Evolutionary conservation across 2,329 filamentous ascomycete genomes (phyloP), one percentile per base, ranked within the genome.

Genomic region (Dryadomyces sulphureus): DNA sequence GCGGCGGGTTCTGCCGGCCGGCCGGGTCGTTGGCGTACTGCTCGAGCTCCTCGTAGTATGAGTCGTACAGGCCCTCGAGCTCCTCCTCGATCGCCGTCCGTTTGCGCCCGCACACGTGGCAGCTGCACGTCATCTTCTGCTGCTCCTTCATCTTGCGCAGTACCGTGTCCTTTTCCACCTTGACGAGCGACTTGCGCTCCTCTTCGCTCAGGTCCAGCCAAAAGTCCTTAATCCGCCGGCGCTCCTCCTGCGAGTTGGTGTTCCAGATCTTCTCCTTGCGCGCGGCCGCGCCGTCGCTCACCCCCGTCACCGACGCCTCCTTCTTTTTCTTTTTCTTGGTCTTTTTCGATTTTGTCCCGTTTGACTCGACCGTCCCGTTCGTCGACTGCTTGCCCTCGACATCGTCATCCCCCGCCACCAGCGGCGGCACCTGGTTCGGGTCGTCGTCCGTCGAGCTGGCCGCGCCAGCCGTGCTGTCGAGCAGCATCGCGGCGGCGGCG

Each of bases 101-200:
- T 68, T 98, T 98, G 54, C 92, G 78, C 45, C 92, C 92, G 62
- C 92, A 98, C 36, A 98, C 90, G 5, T 88, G 93, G 64, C 92
- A 98, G 62, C 89, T 95, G 69, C 92, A 98, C 2, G 90, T 96
- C 62, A 96, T 89, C 65, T 96, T 96, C 63, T 98, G 92, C 64
- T 98, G 92, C 64, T 98, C 92, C 71, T 98, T 98, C 92, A 98
- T 98, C 70, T 98, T 98, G 59, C 86, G 88, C 47, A 98, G 68
- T 0, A 98, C 92, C 7, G 92, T 90, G 64, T 98, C 90, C 66
- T 98, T 98, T 65, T 98, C 92, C 25, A 98, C 90, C 65, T 95
- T 95, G 59, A 98, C 88, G 41, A 98, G 70, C 16, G 86, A 92
- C 61, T 94, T 92, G 55, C 92, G 84, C 61, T 96, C 89, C 34